These are phyloP conservation scores for Boletellus deceptivus DNA, from an alignment of 1,284 basidiomycete genomes.

Conservation along the genomic window DNA sequence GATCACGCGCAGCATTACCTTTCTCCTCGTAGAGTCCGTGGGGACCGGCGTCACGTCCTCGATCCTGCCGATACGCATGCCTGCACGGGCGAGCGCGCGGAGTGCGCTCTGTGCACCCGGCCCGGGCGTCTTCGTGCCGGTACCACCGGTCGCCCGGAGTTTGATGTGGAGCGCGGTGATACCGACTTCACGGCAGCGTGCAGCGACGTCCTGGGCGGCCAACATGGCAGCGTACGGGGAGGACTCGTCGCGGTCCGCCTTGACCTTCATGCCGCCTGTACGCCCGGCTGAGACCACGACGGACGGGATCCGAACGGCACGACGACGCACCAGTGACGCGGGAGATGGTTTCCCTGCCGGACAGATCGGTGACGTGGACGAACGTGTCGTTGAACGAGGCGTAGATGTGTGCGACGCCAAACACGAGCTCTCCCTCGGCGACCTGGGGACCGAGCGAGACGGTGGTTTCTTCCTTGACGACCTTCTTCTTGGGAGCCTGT, in stretches of 20 bases:
- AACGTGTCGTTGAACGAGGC: slow-evolving; percentile 99
- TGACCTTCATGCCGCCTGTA: slow-evolving; percentile 98
- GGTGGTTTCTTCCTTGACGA: slow-evolving; percentile 74
- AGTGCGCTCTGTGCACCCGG: slow-evolving; percentile 98
- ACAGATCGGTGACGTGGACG: slow-evolving; percentile 98
- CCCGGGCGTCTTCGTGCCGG: slow-evolving; percentile 98
- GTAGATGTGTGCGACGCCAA: slow-evolving; percentile 96
- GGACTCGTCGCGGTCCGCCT: slow-evolving; percentile 99
- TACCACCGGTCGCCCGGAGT: slow-evolving; percentile 97
- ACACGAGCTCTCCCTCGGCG: slow-evolving; percentile 92
- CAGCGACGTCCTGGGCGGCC: slow-evolving; percentile 96
- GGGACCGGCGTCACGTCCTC: slow-evolving; percentile 97
- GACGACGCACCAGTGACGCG: slow-evolving; percentile 84
- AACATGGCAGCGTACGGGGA: slow-evolving; percentile 99
- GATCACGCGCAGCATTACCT: slow-evolving; percentile 50
- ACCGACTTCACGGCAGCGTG: slow-evolving; percentile 97
- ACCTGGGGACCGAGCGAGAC: slow-evolving; percentile 93
- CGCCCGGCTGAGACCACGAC: background rate
- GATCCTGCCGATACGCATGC: slow-evolving; percentile 98
- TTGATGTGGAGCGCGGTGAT: slow-evolving; percentile 98
- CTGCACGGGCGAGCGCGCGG: slow-evolving; percentile 96
- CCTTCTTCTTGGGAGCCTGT: slow-evolving; percentile 82
- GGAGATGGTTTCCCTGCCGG: slow-evolving; percentile 98
- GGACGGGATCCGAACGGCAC: background rate
- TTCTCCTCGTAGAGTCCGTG: slow-evolving; percentile 96